Evolutionary conservation across 2,329 filamentous ascomycete genomes (phyloP), one percentile per base, ranked within the genome.

Genomic region (Triangularia setosa): DNA sequence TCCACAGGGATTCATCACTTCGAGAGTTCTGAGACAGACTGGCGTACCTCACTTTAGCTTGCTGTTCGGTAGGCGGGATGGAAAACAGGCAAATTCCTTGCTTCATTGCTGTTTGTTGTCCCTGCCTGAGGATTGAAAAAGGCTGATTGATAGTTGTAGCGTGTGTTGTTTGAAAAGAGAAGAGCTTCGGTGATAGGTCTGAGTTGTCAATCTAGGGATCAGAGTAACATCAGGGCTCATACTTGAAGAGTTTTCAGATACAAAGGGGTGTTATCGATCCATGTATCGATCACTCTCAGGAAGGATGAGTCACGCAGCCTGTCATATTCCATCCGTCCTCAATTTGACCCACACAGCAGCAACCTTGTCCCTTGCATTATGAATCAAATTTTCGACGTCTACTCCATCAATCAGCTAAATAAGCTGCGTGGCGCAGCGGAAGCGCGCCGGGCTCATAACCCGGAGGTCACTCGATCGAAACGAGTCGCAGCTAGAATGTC

Each of bases 371-470:
- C 40, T 48, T 48, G 40, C 52, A 25, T n/a, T 55, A 0, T 14
- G 24, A 28, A 16, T 55, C 52, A 28, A 55, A 30, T 30, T 60
- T 60, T 25, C 40, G 6, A n/a, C 11, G 7, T 27, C 2, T 9
- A 25, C 8, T 18, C 16, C 57, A 59, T 16, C 21, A 59, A 59
- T 30, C 35, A 53, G 40, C 7, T 28, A 6, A 28, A 52, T n/a
- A 59, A 60, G 58, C 58, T 60, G 58, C 58, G 40, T 60, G 58
- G 58, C 58, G 58, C 58, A 60, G 58, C 58, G 58, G 58, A 60
- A 60, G 58, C 58, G 58, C 58, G 58, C 58, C 58, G 58, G 58
- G 58, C 58, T 60, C 58, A 60, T 60, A 60, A 60, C 58, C 58
- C 58, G 58, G 58, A 60, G 58, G 58, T 48, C 58, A 60, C 58